Evolutionary conservation across 129 eudicot species (phyloP), one percentile per base, ranked within the genome.

Genomic region (Flaveria linearis): DNA sequence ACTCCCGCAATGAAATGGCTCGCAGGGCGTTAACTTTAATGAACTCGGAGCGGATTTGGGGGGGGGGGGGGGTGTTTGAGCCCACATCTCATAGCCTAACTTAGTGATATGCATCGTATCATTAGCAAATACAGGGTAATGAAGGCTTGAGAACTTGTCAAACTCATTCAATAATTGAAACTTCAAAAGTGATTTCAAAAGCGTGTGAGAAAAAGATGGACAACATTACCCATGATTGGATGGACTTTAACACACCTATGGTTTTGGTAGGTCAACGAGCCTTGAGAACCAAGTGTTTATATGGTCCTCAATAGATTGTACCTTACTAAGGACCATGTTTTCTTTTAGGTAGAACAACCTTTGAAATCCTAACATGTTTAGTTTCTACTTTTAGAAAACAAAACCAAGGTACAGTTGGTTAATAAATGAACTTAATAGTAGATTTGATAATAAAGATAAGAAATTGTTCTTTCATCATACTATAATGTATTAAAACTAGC

Each of bases 301-400:
- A 73, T 80, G 79, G 83, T 80, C 79, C 79, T 73, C 70, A 53
- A 66, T 73, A 68, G 69, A 46, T 80, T 55, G 83, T 73, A 80
- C 74, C 83, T 73, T 80, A 79, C 58, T 76, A 71, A 71, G 47
- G 56, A 79, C 73, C 45, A 79, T 71, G 23, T 79, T 67, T 63
- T 64, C 45, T 23, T 41, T 52, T 55, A 23, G 26, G 39, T 79
- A 49, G 36, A 65, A 15, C 63, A 80, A 64, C 69, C 79, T 56
- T 65, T 73, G 61, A 80, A 63, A 73, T 58, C 60, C 60, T 73
- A 80, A 73, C 79, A 80, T 73, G 79, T 45, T 64, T n/a, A 42
- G 22, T 73, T 73, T 52, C 78, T 64, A 52, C 22, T 51, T 51
- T 50, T 52, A 73, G 74, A 46, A 64, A 64, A 17, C 49, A 73